Conservation (phyloP, 2,329 filamentous ascomycete genomes). For the Fusarium sp. region DNA sequence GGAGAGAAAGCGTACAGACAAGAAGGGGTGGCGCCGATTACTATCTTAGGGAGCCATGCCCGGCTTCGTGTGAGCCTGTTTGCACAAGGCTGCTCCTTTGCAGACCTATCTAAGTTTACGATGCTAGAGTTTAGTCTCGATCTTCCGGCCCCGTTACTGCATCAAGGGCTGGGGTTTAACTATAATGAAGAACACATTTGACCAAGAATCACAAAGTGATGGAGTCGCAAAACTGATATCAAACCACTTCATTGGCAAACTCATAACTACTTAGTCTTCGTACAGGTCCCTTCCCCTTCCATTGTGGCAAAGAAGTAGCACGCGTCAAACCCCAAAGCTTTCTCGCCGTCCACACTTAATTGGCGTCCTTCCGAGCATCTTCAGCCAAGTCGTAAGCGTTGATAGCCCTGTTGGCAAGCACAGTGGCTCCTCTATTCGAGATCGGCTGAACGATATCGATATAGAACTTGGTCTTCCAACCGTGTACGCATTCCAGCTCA, state of each 20-base stretch:
- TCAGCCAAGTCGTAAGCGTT: background rate
- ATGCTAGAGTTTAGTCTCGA: background rate
- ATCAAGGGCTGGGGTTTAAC: too few relatives aligned
- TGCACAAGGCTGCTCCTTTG: background rate
- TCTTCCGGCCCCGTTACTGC: too few relatives aligned
- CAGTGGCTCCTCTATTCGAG: background rate
- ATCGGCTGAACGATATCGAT: too few relatives aligned
- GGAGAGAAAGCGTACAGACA: background rate
- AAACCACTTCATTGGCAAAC: too few relatives aligned
- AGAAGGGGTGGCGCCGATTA: slow-evolving; percentile 2
- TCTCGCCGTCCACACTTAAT: background rate
- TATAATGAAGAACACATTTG: too few relatives aligned
- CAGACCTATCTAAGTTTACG: background rate
- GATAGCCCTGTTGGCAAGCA: background rate
- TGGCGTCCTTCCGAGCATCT: background rate
- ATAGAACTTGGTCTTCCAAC: background rate
- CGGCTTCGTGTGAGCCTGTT: background rate
- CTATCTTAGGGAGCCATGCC: background rate
- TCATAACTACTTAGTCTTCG: too few relatives aligned
- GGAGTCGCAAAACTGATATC: too few relatives aligned
- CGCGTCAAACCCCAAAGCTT: background rate
- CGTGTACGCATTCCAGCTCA: background rate
- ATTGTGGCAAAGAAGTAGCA: background rate
- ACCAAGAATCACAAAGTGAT: too few relatives aligned
- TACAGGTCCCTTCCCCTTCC: background rate